Evolutionary conservation across 164 flowering plant species (phyloP).

Genomic region (Platanus orientalis): DNA sequence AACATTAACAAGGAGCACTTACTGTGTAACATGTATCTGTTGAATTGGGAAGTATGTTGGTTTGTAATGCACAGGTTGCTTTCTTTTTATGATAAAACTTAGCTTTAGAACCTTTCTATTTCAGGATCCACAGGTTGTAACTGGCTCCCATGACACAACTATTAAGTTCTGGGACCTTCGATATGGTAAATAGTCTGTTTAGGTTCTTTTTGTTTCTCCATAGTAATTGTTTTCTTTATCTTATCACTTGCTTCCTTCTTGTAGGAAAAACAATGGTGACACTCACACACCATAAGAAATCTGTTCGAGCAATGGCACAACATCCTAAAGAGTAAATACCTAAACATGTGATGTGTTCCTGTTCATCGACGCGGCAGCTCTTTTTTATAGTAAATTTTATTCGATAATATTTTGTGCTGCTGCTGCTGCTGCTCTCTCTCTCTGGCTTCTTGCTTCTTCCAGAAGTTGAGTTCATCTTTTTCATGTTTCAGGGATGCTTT

Average conservation of each 20-base stretch:
- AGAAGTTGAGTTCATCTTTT: background rate
- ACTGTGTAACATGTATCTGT: too few species aligned
- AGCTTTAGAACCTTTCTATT: conserved; percentile 1
- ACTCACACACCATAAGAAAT: conserved; percentile 95
- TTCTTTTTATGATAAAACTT: conserved; percentile 2
- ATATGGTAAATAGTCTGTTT: conserved; percentile 47
- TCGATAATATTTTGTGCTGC: background rate
- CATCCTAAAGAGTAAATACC: conserved; percentile 90
- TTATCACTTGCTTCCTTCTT: conserved; percentile 9
- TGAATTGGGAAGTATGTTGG: too few species aligned
- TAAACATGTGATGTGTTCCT: conserved; percentile 1
- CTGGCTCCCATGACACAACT: conserved; percentile 96
- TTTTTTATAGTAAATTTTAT: too few species aligned
- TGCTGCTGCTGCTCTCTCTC: background rate
- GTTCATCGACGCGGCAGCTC: background rate
- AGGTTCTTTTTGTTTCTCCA: background rate
- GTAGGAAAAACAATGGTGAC: conserved; percentile 89
- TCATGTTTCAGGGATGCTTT: conserved; percentile 57
- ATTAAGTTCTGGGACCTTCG: conserved; percentile 98
- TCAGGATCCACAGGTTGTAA: conserved; percentile 99
- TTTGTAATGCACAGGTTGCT: too few species aligned
- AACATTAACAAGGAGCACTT: too few species aligned
- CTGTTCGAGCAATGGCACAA: conserved; percentile 93
- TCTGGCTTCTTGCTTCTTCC: background rate
- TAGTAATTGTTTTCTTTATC: background rate